Conservation (phyloP, 2,329 filamentous ascomycete genomes). For the Canariomyces notabilis region DNA sequence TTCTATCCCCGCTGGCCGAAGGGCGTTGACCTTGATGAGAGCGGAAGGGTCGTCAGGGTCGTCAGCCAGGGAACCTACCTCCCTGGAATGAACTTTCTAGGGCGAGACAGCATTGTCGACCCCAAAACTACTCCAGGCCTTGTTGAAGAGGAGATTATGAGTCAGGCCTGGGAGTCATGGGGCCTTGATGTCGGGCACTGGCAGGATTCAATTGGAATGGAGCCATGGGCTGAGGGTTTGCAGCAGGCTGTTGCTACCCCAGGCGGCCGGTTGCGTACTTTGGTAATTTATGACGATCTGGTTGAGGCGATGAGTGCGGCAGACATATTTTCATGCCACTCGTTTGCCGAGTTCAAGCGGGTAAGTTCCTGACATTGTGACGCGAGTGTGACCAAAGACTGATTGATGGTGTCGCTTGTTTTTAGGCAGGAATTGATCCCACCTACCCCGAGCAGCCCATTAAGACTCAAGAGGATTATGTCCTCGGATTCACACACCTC, state of each 20-base stretch:
- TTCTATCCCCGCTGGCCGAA: conserved; percentile 73
- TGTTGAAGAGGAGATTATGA: conserved; percentile 57
- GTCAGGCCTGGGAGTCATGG: conserved; percentile 65
- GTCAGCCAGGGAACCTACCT: conserved; percentile 76
- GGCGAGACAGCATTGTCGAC: conserved; percentile 51
- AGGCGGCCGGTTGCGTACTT: conserved; percentile 28
- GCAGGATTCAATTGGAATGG: conserved; percentile 38
- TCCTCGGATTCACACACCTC: conserved; percentile 43
- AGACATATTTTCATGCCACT: conserved; percentile 53
- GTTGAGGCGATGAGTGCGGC: conserved; percentile 59
- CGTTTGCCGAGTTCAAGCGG: conserved; percentile 39
- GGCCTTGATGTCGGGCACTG: conserved; percentile 58
- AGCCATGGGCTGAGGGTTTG: conserved; percentile 34
- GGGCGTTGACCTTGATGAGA: conserved; percentile 62
- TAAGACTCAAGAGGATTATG: conserved; percentile 47
- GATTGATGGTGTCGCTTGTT: conserved; percentile 13
- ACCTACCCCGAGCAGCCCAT: conserved; percentile 52
- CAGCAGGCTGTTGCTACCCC: conserved; percentile 7
- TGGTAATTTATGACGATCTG: conserved; percentile 51
- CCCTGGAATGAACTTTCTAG: conserved; percentile 71
- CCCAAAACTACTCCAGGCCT: conserved; percentile 32
- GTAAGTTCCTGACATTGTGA: conserved; percentile 21
- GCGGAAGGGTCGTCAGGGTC: conserved; percentile 67
- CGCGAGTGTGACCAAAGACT: neutral
- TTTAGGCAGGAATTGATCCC: conserved; percentile 53